phyloP scores from a whole-genome alignment of 495 filamentous ascomycete genomes.

The Penicillium goetzii region DNA sequence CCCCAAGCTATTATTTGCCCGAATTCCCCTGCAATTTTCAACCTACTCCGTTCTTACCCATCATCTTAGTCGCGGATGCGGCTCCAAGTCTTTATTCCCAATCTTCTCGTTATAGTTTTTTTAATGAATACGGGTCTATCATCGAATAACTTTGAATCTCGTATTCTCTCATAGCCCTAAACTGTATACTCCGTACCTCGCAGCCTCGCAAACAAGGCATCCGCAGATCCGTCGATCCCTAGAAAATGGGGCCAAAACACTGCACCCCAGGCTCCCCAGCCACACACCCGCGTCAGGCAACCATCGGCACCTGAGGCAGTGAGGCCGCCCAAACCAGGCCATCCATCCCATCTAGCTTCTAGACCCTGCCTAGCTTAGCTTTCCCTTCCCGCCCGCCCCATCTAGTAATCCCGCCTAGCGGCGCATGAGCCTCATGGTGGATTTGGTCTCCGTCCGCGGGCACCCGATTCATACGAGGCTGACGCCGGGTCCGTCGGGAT shows the following conservation, averaged over 20 bases:
- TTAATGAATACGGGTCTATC: background rate
- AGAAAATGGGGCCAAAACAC: slow-evolving; percentile 3
- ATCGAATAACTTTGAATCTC: background rate
- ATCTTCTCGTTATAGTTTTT: background rate
- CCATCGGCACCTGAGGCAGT: slow-evolving; percentile 11
- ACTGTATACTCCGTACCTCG: background rate
- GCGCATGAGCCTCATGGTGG: slow-evolving; percentile 7
- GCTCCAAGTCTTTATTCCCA: background rate
- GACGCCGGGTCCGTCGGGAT: slow-evolving; percentile 7
- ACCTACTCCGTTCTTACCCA: background rate
- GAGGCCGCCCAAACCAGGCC: slow-evolving; percentile 3
- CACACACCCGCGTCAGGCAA: slow-evolving; percentile 13
- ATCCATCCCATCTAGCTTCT: background rate
- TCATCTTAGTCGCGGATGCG: background rate
- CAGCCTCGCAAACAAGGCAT: slow-evolving; percentile 3
- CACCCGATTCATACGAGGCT: slow-evolving; percentile 10
- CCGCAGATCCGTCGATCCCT: background rate
- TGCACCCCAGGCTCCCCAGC: background rate
- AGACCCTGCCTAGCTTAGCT: background rate
- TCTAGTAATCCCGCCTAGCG: background rate
- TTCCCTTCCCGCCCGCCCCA: background rate
- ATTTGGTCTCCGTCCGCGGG: background rate
- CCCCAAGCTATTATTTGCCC: slow-evolving; percentile 4
- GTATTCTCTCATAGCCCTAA: background rate
- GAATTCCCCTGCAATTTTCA: slow-evolving; percentile 11